These are phyloP conservation scores for Beauveria rudraprayagi DNA, from an alignment of 2,329 filamentous ascomycete species.

Conservation along the genomic window DNA sequence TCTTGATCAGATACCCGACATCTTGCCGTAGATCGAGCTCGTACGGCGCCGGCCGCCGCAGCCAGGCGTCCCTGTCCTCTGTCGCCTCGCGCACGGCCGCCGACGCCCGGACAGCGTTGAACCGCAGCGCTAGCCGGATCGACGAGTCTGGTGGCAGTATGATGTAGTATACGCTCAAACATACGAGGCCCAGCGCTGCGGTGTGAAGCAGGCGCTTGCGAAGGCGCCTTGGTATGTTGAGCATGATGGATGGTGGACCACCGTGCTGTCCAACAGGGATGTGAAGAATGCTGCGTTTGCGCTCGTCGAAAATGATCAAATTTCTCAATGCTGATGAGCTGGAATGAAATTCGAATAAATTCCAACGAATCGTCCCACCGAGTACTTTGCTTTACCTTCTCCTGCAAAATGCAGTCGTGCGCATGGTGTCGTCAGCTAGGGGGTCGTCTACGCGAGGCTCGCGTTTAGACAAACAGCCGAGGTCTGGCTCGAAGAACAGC, in stretches of 20 bases:
- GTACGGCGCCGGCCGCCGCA: conserved; percentile 30
- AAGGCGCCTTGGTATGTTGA: conserved; percentile 21
- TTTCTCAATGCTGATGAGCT: not conserved
- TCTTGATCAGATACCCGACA: conserved; percentile 46
- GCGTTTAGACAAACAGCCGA: not conserved
- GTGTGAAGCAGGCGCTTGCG: conserved; percentile 22
- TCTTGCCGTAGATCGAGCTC: conserved; percentile 38
- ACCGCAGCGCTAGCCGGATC: conserved; percentile 25
- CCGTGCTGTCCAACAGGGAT: not conserved
- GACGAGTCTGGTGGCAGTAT: conserved; percentile 26
- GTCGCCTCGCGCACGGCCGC: conserved; percentile 22
- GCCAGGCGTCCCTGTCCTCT: conserved; percentile 32
- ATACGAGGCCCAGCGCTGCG: conserved; percentile 18
- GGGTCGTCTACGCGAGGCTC: not conserved
- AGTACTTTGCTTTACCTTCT: not conserved
- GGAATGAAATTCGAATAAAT: not conserved
- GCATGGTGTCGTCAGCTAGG: not conserved
- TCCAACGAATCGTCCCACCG: not conserved
- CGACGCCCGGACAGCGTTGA: conserved; percentile 25
- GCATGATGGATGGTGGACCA: conserved; percentile 9
- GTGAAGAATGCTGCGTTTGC: not conserved
- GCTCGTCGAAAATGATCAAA: not conserved
- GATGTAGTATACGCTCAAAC: conserved; percentile 20
- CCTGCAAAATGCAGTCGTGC: not conserved
- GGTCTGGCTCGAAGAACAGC: not conserved